Base-by-base conservation (phyloP, 257 asterid genomes). In the Voacanga thouarsii region DNA sequence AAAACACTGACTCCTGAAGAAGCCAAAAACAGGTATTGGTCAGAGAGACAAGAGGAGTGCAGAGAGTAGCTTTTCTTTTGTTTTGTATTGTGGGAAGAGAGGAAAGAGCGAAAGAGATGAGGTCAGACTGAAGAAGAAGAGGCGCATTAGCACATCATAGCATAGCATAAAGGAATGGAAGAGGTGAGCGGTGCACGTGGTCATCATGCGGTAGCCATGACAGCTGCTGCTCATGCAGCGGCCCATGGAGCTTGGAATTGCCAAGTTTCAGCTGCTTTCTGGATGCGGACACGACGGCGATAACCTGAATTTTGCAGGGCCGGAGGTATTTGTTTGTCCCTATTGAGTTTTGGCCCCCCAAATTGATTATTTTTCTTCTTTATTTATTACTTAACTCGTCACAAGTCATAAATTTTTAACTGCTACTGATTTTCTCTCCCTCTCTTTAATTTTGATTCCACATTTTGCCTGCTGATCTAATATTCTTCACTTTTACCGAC, bases 171-270 rank as follows among this genome's bases (percentile, higher is more conserved):
- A 39, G 15, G 28, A 53, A 53, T 37, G 67, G 21, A 66, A 21
- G 41, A 37, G 71, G 70, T 24, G 77, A 67, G 51, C 45, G 72
- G 59, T 65, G 77, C 80, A 71, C 84, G 78, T 81, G 84, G 50
- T 21, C 16, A 26, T 23, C 80, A 49, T 76, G 78, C 78, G 24
- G 81, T 49, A 7, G 21, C 74, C 7, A 63, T 65, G 75, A 81
- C 85, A 84, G 64, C 74, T 82, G 83, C 74, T 53, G 14, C 73
- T n/a, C 85, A 84, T 84, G 88, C 88, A 81, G 79, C 77, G 72
- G 77, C 28, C 43, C 64, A 12, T 43, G 37, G 21, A 11, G 67
- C 33, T 39, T 69, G 71, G 73, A 57, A 39, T 19, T 80, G 60
- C 78, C 87, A 77, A 77, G 66, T 77, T 80, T 79, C 74, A 73